Percentiles rank a stretch among this genome's conserved stretches.
Evolutionary conservation across 495 filamentous ascomycete genomes (phyloP).

Genomic region (Talaromyces stipitatus): DNA sequence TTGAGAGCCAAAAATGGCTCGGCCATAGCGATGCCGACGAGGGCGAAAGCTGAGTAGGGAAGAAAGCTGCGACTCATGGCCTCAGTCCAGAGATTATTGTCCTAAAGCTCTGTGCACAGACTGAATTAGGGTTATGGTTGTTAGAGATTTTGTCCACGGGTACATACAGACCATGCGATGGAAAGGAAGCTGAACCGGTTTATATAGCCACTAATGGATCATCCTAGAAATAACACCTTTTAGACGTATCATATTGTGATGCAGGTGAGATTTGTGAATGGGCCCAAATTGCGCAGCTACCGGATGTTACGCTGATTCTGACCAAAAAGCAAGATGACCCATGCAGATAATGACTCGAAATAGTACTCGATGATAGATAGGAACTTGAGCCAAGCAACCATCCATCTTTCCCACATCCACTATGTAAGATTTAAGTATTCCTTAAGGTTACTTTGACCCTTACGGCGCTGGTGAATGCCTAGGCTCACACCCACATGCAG

Average conservation of each 20-base stretch:
- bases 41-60: neutral
- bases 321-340: neutral
- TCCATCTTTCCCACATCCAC: neutral
- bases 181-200: neutral
- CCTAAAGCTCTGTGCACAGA: too few species aligned
- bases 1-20: conserved; percentile 1
- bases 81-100: too few species aligned
- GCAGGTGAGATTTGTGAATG: neutral
- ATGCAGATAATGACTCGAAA: neutral
- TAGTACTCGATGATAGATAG: neutral
- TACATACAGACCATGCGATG: too few species aligned
- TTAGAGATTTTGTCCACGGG: too few species aligned
- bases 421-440: neutral
- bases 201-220: too few species aligned
- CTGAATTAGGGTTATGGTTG: too few species aligned
- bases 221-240: too few species aligned
- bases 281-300: neutral
- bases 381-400: neutral
- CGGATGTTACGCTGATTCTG: neutral
- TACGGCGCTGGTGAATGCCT: neutral
- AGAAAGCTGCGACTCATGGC: neutral
- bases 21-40: neutral
- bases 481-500: neutral
- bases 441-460: neutral
- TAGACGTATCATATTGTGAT: too few species aligned